phyloP scores from a whole-genome alignment of 208 protist species.

The Leishmania aethiopica region DNA sequence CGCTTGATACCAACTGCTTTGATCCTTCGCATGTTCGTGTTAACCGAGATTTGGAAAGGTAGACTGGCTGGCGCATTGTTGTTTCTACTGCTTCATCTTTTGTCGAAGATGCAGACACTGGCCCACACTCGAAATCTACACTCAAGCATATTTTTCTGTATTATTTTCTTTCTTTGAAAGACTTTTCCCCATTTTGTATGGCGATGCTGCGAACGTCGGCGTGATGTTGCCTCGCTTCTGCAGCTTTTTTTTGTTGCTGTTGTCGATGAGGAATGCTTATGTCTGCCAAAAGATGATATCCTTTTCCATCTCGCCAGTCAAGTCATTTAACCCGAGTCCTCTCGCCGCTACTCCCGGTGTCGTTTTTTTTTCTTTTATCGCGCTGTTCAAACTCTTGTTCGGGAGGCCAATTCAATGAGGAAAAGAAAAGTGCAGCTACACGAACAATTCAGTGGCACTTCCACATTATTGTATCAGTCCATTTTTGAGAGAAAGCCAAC shows the following conservation, averaged over 20 bases:
- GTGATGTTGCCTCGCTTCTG: conserved; percentile 4
- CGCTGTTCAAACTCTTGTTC: background rate
- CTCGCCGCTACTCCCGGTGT: background rate
- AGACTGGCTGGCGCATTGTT: background rate
- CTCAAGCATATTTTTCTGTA: background rate
- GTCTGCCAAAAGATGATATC: background rate
- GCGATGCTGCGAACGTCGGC: background rate
- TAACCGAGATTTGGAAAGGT: conserved; percentile 78
- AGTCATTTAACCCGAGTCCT: background rate
- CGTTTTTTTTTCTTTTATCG: background rate
- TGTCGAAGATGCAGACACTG: background rate
- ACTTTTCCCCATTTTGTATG: background rate
- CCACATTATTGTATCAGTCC: background rate
- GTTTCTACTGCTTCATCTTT: conserved; percentile 15
- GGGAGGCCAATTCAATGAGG: background rate
- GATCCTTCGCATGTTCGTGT: conserved; percentile 78
- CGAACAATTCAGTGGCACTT: background rate
- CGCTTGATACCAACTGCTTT: conserved; percentile 76
- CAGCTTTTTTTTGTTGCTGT: background rate
- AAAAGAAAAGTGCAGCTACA: background rate
- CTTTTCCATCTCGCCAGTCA: too few relatives aligned
- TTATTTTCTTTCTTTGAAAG: conserved; percentile 1
- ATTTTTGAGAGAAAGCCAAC: background rate
- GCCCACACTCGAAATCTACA: background rate
- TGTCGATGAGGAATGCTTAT: background rate